Evolutionary conservation across 768 basidiomycete species (phyloP).

Genomic region (Cantharellus anzutake): DNA sequence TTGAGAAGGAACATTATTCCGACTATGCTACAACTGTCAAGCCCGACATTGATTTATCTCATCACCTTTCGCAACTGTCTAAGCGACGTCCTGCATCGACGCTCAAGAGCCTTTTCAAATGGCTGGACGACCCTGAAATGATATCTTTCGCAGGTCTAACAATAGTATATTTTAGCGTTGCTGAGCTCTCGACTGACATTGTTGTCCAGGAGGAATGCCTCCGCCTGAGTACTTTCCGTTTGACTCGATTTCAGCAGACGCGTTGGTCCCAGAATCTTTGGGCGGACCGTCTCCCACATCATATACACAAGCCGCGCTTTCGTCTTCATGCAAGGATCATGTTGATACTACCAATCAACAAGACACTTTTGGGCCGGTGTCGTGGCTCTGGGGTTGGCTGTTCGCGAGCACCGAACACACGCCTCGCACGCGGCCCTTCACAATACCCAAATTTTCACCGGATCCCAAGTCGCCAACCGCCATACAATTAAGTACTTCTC

Average conservation of each 20-base stretch:
- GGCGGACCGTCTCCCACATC: background rate
- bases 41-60: slow-evolving; percentile 41
- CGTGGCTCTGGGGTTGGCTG: slow-evolving; percentile 17
- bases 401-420: background rate
- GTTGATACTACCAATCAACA: slow-evolving; percentile 8
- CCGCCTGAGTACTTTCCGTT: slow-evolving; percentile 54
- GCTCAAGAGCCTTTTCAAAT: slow-evolving; percentile 48
- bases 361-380: slow-evolving; percentile 36
- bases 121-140: slow-evolving; percentile 24
- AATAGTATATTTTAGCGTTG: too few relatives aligned
- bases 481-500: slow-evolving; percentile 38
- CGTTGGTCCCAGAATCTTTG: slow-evolving; percentile 29
- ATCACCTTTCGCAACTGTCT: slow-evolving; percentile 45
- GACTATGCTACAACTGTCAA: background rate
- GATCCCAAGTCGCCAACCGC: slow-evolving; percentile 21
- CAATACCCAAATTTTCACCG: slow-evolving; percentile 38
- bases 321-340: too few relatives aligned
- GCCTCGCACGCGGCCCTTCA: slow-evolving; percentile 23
- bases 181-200: slow-evolving; percentile 19
- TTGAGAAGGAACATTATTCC: too few relatives aligned
- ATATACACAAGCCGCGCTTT: background rate
- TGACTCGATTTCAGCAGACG: slow-evolving; percentile 35
- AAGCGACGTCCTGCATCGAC: slow-evolving; percentile 32
- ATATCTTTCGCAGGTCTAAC: too few relatives aligned
- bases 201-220: slow-evolving; percentile 59